phyloP scores from a whole-genome alignment of 371 early-diverging fungal species.

The Mucor ambiguus region DNA sequence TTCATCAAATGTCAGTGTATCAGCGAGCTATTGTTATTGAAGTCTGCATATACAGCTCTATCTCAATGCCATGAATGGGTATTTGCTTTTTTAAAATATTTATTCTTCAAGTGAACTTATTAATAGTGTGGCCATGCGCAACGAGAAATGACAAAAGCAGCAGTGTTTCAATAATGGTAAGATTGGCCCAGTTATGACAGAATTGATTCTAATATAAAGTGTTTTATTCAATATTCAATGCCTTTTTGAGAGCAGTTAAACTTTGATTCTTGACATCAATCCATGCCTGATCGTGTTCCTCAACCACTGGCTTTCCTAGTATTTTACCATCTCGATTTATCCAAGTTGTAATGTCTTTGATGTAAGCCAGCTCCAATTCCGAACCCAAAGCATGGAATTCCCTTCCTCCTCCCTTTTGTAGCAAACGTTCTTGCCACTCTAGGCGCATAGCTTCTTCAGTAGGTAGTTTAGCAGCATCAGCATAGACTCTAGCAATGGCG shows the following conservation, averaged over 20 bases:
- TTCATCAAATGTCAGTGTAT: neutral
- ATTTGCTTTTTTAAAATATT: neutral
- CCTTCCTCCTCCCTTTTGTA: constrained; percentile 23
- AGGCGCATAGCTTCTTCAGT: constrained; percentile 28
- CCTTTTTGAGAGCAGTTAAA: constrained; percentile 13
- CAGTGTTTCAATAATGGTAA: neutral
- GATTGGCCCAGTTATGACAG: too few species aligned
- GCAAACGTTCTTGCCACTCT: constrained; percentile 19
- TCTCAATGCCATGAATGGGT: too few species aligned
- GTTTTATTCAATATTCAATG: constrained; percentile 14
- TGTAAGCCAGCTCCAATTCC: constrained; percentile 28
- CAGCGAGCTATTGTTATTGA: neutral
- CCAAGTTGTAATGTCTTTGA: constrained; percentile 27
- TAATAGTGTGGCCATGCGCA: too few species aligned
- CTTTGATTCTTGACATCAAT: constrained; percentile 20
- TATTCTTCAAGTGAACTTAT: neutral
- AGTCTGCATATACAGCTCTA: neutral
- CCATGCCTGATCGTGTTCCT: constrained; percentile 27
- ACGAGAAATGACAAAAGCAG: neutral
- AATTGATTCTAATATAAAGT: neutral
- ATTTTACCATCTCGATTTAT: constrained; percentile 20
- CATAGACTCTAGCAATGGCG: constrained; percentile 45
- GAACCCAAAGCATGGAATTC: constrained; percentile 34
- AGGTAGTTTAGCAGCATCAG: constrained; percentile 37
- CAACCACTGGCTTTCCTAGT: constrained; percentile 8